Evolutionary conservation across 352 stramenopile species (phyloP), one percentile per base, ranked within the genome.

Genomic region (Globisporangium spinosum): DNA sequence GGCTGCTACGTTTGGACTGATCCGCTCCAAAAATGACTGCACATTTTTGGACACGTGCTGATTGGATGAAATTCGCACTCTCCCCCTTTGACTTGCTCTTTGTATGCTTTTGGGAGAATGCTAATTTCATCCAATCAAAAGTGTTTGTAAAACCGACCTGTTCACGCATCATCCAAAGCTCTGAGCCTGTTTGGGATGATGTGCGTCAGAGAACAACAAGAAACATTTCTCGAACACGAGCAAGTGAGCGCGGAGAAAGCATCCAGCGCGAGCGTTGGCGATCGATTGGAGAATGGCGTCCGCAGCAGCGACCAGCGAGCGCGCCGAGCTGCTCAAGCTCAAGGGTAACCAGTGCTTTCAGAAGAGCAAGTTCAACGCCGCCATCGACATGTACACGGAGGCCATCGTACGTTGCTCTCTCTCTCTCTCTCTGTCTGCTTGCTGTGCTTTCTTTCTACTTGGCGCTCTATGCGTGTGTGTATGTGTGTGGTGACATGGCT

Each of bases 381-480:
- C 87, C 62, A 89, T 94, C 65, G 87, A 94, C 76, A 91, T 90
- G 81, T 94, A 94, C 72, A 94, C 87, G 2, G 83, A 93, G 65
- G 87, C 87, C 20, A 94, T 94, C 65, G 87, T 90, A 79, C 68
- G 74, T 79, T 53, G 68, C 49, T 35, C 47, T 27, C 12, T 32
- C 20, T 35, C 3, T 45, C 49, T 35, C 47, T 27, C 12, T 32
- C 20, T 35, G 7, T 45, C 35, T 32, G 29, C 4, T 4, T 32
- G 47, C 22, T 27, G 10, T 59, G 17, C 4, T 5, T 38, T 32
- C 29, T 32, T 32, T 32, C 29, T 32, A 32, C 29, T 32, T 32
- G 29, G 29, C 29, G 29, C 29, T 32, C 29, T 38, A 38, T 38
- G 7, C 32, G 32, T 38, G 6, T 38, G 32, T 8, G 4, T 4